phyloP scores from a whole-genome alignment of 2,329 filamentous ascomycete genomes.

The Aspergillus japonicus region DNA sequence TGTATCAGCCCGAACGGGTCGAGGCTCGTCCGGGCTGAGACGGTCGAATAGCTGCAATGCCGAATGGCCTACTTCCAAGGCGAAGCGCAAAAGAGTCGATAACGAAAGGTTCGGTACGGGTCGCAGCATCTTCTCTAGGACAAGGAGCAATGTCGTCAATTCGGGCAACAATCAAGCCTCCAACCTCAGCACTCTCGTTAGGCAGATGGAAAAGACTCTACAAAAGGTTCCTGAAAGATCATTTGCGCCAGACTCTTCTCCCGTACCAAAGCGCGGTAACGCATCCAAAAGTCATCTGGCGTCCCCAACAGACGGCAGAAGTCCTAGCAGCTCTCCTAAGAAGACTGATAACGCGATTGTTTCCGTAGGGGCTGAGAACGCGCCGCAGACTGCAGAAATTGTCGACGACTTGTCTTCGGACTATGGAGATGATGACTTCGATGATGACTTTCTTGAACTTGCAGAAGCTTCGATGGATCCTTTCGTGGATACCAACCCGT shows the following conservation, averaged over 20 bases:
- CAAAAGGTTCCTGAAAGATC: conserved; percentile 33
- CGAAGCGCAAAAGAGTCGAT: conserved; percentile 64
- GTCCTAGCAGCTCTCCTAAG: not conserved
- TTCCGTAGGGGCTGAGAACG: conserved; percentile 3
- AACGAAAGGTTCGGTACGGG: conserved; percentile 47
- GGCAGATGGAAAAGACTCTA: conserved; percentile 61
- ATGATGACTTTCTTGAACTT: conserved; percentile 46
- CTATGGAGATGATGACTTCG: conserved; percentile 50
- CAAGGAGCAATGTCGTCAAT: conserved; percentile 41
- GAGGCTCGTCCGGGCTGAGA: conserved; percentile 54
- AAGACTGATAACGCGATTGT: not conserved
- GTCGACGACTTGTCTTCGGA: conserved; percentile 40
- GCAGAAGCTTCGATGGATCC: conserved; percentile 35
- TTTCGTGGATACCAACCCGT: conserved; percentile 21
- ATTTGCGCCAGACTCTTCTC: conserved; percentile 45
- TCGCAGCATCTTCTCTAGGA: conserved; percentile 46
- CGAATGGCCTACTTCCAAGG: conserved; percentile 62
- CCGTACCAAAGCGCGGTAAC: conserved; percentile 38
- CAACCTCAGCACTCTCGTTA: conserved; percentile 58
- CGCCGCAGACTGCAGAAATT: conserved; percentile 1
- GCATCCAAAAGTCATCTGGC: conserved; percentile 30
- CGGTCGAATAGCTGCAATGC: conserved; percentile 68
- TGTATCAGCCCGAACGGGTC: conserved; percentile 42
- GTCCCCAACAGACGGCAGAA: conserved; percentile 30
- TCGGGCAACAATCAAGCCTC: conserved; percentile 44